Percentiles rank a stretch among this genome's conserved stretches.
These are phyloP conservation scores for Backusella parvicylindrica DNA, from an alignment of 192 early-diverging fungal species.

Conservation along the genomic window DNA sequence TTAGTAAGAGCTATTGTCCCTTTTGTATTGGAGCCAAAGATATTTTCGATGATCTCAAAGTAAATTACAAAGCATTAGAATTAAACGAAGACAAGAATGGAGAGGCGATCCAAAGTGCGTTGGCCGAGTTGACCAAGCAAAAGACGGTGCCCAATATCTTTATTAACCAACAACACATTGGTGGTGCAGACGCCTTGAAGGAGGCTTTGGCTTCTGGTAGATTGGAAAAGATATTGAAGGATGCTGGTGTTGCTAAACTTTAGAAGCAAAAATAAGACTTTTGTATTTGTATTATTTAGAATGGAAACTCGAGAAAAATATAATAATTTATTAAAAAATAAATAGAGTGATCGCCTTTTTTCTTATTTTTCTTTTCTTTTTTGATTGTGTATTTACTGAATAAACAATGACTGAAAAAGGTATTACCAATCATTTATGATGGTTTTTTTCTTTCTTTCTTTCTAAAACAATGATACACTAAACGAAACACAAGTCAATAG, in stretches of 20 bases:
- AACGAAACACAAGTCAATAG: too few species aligned
- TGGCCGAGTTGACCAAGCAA: conserved; percentile 49
- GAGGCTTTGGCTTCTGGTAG: conserved; percentile 43
- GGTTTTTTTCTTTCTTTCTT: too few species aligned
- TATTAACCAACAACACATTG: conserved; percentile 62
- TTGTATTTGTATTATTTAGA: background rate
- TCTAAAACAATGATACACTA: too few species aligned
- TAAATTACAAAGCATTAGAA: conserved; percentile 56
- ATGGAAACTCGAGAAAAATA: too few species aligned
- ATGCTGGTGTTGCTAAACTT: conserved; percentile 28
- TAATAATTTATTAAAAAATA: background rate
- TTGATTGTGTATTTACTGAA: background rate
- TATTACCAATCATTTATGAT: background rate
- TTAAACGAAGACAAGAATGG: conserved; percentile 55
- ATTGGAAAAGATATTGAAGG: conserved; percentile 47
- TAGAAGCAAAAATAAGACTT: background rate
- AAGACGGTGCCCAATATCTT: conserved; percentile 72
- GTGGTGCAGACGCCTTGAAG: conserved; percentile 56
- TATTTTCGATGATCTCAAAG: conserved; percentile 46
- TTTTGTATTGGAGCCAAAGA: conserved; percentile 58
- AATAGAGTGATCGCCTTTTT: background rate
- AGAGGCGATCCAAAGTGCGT: conserved; percentile 47
- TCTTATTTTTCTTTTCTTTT: background rate
- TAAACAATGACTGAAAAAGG: background rate
- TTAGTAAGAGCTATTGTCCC: conserved; percentile 72